Conservation (phyloP, 148 eudicot genomes). For the Polygonum maritimum region DNA sequence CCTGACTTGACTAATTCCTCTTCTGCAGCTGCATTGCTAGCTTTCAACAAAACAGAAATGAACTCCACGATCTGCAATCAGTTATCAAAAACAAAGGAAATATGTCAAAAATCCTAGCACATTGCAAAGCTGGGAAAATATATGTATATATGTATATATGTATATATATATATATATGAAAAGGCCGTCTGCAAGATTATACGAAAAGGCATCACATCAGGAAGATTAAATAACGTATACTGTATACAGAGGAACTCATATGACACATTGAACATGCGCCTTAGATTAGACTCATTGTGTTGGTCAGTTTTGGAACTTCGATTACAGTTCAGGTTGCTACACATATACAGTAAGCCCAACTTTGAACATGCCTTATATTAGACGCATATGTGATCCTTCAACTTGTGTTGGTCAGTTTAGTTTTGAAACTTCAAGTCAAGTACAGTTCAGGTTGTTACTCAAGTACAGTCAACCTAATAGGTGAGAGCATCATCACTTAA, state of each 20-base stretch:
- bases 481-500: neutral
- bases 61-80: conserved; percentile 77
- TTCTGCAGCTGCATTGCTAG: conserved; percentile 79
- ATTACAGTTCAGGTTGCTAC: neutral
- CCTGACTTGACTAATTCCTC: conserved; percentile 79
- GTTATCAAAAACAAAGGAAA: neutral
- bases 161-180: neutral
- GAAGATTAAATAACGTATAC: neutral
- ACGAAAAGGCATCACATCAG: neutral
- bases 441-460: neutral
- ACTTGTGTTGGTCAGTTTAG: neutral
- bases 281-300: neutral
- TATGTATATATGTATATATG: neutral
- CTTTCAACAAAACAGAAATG: conserved; percentile 79
- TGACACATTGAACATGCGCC: neutral
- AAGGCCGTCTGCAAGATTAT: neutral
- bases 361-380: neutral
- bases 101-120: neutral
- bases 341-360: neutral
- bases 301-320: neutral
- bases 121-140: neutral
- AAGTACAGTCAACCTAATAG: neutral
- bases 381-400: neutral
- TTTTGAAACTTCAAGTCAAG: neutral
- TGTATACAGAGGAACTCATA: neutral